Percentiles rank a stretch among this genome's conserved stretches.
Conservation (phyloP, 2,329 filamentous ascomycete species). For the Epichloe sibirici region DNA sequence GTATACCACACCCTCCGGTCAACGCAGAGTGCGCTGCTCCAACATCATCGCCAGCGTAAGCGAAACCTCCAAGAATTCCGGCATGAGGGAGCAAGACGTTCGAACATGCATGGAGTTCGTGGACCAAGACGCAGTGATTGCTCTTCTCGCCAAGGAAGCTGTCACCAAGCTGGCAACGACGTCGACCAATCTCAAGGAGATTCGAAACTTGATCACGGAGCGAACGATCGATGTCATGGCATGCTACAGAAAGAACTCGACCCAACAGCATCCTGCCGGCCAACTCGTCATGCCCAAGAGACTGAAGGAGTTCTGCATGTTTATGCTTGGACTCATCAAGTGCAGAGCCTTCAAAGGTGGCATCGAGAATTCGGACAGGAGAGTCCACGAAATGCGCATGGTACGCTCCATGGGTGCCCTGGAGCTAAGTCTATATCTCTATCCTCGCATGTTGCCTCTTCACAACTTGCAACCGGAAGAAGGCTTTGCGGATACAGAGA, state of each 20-base stretch:
- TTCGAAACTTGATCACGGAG: conserved; percentile 71
- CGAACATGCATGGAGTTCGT: conserved; percentile 83
- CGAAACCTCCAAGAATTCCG: conserved; percentile 41
- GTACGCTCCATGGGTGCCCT: conserved; percentile 75
- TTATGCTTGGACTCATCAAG: conserved; percentile 81
- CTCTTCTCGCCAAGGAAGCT: conserved; percentile 85
- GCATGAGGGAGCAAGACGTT: conserved; percentile 38
- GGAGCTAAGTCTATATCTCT: conserved; percentile 84
- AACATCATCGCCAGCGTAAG: conserved; percentile 91
- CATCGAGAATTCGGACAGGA: conserved; percentile 77
- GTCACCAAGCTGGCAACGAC: conserved; percentile 64
- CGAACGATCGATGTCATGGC: conserved; percentile 88
- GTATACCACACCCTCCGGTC: conserved; percentile 82
- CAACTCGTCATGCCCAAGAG: conserved; percentile 93
- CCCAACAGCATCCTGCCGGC: conserved; percentile 71
- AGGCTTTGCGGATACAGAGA: conserved; percentile 79
- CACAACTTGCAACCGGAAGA: conserved; percentile 82
- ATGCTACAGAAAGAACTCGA: conserved; percentile 85
- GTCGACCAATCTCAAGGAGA: conserved; percentile 70
- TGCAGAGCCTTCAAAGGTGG: conserved; percentile 88
- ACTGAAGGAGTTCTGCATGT: conserved; percentile 95
- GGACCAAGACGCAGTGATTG: conserved; percentile 87
- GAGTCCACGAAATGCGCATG: conserved; percentile 85
- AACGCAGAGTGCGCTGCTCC: conserved; percentile 82
- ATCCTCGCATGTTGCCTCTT: conserved; percentile 82